Evolutionary conservation across 2,329 filamentous ascomycete genomes (phyloP), one percentile per base, ranked within the genome.

Genomic region (Sordariomycetes sp.): DNA sequence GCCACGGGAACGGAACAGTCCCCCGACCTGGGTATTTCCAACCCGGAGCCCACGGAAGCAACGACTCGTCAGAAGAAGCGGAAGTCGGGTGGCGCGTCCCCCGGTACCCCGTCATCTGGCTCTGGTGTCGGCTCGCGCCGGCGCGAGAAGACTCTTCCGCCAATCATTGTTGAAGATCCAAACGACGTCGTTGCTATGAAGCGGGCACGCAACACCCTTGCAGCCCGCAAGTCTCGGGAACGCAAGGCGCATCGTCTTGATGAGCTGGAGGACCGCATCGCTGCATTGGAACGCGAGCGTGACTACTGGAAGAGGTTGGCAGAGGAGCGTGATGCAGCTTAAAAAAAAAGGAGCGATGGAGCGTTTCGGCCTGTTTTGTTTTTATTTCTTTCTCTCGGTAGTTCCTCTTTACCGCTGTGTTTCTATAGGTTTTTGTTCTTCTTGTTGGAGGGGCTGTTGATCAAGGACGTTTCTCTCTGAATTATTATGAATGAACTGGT

Each of bases 141-240:
- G 70, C 88, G 89, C 62, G 85, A 90, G 68, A 93, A 92, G 79
- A 86, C 88, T 62, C 77, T 96, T 58, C 86, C 88, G 62, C 86
- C 87, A 7, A 92, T 96, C 69, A 76, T 87, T 61, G 82, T 91
- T 43, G 82, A 86, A 32, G 89, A 97, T 64, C 82, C 85, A 1
- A 74, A 65, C 50, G 92, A 97, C 67, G 82, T 81, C 11, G 71
- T 88, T n/a, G 90, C 90, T 22, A 82, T 92, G 79, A 97, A 97
- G 85, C 89, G 93, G 70, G 92, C 91, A 55, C 88, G 91, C 64
- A 97, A 97, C 72, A 96, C 91, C 10, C 82, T 95, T 70, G 93
- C 93, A 20, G 93, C 93, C 66, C 90, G 93, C 64, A 96, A 96
- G 76, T 96, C 91, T 60, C 87, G 93, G 57, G 87, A 90, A 67